Evolutionary conservation across 805 yeast species (phyloP), one percentile per base, ranked within the genome.

Genomic region (Cyberlindnera mississippiensis): DNA sequence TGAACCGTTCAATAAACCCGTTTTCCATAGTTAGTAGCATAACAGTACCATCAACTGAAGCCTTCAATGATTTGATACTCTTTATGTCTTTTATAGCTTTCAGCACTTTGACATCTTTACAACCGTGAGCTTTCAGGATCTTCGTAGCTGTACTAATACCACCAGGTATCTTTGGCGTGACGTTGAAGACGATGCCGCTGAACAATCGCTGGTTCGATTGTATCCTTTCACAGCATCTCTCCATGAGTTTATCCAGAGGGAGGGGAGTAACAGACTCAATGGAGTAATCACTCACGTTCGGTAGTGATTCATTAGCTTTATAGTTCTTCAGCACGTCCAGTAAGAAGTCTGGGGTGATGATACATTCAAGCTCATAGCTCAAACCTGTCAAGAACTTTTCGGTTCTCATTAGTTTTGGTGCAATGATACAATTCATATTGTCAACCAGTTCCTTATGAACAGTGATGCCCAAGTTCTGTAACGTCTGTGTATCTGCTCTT

Each of bases 361-460:
- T 73, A 40, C 67, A 62, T n/a, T 64, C 61, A 9, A 69, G 45
- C 36, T 70, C 78, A 32, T 68, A 68, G 39, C 88, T 76, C 38
- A 89, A 63, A 16, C 89, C 78, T 33, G 75, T 73, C 40, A 91
- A 69, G 55, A 91, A 90, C 63, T 91, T 93, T 44, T 85, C 96
- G 0, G 98, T 91, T 50, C 97, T 69, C 52, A 85, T 58, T n/a
- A 84, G 71, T 46, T 78, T 78, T 1, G 97, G 96, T 0, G 97
- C 90, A 10, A 90, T 76, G 10, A 85, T 63, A 0, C 76, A 62
- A 52, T 78, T 75, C 1, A 67, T 56, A 6, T 63, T 64, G 12
- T 60, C 57, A 18, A 50, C 53, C 31, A 57, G 40, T 22, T 57
- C 62, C 28, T 47, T 55, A 6, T 63, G 60, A 6, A 85, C 63